Evolutionary conservation across 352 stramenopile species (phyloP).

Genomic region (Thraustochytrium sp.): DNA sequence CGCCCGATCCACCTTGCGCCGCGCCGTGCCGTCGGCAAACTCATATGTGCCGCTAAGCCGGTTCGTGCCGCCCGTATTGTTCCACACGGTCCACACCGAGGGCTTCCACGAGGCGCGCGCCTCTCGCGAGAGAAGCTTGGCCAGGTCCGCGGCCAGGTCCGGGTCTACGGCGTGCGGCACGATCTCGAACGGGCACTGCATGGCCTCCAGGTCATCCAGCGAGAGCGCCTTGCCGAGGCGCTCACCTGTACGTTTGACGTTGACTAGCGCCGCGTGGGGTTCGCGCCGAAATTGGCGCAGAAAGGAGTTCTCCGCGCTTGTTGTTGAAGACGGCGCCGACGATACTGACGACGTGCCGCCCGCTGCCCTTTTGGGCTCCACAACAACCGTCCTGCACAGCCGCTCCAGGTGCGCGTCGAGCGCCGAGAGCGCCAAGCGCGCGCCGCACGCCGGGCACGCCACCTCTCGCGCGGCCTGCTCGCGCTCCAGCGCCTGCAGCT

Average conservation of each 20-base stretch:
- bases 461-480: background rate
- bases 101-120: background rate
- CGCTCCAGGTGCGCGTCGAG: background rate
- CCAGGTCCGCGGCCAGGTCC: conserved; percentile 11
- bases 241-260: background rate
- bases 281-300: background rate
- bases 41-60: conserved; percentile 9
- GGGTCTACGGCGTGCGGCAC: background rate
- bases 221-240: background rate
- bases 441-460: background rate
- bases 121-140: background rate
- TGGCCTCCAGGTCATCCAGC: background rate
- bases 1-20: background rate
- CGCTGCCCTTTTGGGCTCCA: background rate
- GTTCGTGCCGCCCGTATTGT: conserved; percentile 23
- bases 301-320: background rate
- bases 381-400: background rate
- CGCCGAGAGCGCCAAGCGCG: background rate
- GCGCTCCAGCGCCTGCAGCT: background rate
- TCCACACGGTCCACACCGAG: conserved; percentile 16
- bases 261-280: background rate
- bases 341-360: background rate
- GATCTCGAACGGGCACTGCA: conserved; percentile 1
- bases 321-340: no score
- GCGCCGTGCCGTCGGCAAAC: background rate